These are phyloP conservation scores for Botryotinia narcissicola DNA, from an alignment of 2,329 filamentous ascomycete species.

Conservation along the genomic window DNA sequence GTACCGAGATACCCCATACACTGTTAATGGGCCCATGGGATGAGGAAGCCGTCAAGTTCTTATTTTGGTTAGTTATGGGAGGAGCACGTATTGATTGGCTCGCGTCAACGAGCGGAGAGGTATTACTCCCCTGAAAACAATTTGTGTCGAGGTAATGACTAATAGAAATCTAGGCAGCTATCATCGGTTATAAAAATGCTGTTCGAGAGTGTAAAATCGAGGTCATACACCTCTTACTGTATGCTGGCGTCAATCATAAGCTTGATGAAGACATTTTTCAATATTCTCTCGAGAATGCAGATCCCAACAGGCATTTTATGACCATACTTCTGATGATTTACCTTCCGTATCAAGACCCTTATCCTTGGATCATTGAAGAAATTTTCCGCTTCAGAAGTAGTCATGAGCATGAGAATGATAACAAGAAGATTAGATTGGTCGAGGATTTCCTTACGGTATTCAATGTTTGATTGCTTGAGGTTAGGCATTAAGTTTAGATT, in stretches of 20 bases:
- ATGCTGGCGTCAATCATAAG: conserved; percentile 25
- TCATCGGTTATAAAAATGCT: conserved; percentile 30
- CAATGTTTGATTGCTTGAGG: neutral
- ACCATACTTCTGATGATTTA: neutral
- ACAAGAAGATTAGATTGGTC: neutral
- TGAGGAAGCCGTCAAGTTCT: conserved; percentile 29
- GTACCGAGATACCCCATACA: conserved; percentile 33
- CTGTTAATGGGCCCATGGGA: conserved; percentile 37
- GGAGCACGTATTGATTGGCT: conserved; percentile 33
- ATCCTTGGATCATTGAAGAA: neutral
- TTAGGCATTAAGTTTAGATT: neutral
- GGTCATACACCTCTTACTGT: conserved; percentile 28
- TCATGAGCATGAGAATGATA: conserved; percentile 10
- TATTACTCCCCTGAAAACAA: conserved; percentile 11
- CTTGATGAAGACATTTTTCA: conserved; percentile 23
- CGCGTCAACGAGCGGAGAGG: conserved; percentile 36
- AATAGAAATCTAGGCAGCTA: conserved; percentile 27
- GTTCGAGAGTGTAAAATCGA: conserved; percentile 27
- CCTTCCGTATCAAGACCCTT: neutral
- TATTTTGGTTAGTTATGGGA: conserved; percentile 36
- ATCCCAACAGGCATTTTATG: neutral
- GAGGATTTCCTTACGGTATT: neutral
- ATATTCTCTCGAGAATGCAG: conserved; percentile 7
- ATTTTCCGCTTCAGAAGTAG: neutral
- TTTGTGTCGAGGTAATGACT: neutral